Base-by-base conservation (phyloP, 78 protist genomes). In the Ministeria vibrans region DNA sequence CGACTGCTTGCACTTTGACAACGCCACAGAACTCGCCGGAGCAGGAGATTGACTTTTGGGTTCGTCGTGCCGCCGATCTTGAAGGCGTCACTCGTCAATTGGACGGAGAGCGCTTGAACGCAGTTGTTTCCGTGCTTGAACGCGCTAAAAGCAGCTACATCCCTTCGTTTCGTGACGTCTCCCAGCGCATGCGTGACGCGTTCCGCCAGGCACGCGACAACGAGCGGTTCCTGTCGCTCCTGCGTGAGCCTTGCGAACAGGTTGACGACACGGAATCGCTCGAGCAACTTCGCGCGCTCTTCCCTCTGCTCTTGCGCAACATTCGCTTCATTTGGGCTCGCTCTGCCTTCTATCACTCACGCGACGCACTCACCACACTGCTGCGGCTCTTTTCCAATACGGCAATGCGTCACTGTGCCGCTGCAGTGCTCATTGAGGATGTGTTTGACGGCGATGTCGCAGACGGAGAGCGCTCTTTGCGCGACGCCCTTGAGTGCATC, bases 21-120 rank as follows among this genome's bases (percentile, higher is more conserved):
- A n/a, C n/a, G n/a, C n/a, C n/a, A n/a, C 34, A 1, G 32, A 87
- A 84, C 1, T 55, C 51, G 59, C 94, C 95, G 2, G 86, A 87
- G 22, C 90, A 82, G 1, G 95, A 91, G 77, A 83, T 93, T n/a
- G 82, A 53, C 36, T 89, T 81, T 28, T 93, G 95, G 95, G 23
- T 36, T 1, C 27, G 30, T 20, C 78, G 97, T 13, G 43, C 87
- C 0, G 36, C 18, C 34, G 93, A 93, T 51, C 79, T 93, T 42
- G 23, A 38, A 0, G 64, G 87, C 30, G 79, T 93, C 38, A 44
- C 28, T 28, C 46, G 75, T 9, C 97, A 94, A 82, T 75, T 94
- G 38, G 63, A 82, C 27, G 42, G 80, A 1, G 46, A 9, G 5
- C 86, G 79, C 36, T 89, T 94, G 39, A 36, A 36, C 22, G 51